These are phyloP conservation scores for Fusarium sublunatum DNA, from an alignment of 2,329 filamentous ascomycete species.

Conservation along the genomic window DNA sequence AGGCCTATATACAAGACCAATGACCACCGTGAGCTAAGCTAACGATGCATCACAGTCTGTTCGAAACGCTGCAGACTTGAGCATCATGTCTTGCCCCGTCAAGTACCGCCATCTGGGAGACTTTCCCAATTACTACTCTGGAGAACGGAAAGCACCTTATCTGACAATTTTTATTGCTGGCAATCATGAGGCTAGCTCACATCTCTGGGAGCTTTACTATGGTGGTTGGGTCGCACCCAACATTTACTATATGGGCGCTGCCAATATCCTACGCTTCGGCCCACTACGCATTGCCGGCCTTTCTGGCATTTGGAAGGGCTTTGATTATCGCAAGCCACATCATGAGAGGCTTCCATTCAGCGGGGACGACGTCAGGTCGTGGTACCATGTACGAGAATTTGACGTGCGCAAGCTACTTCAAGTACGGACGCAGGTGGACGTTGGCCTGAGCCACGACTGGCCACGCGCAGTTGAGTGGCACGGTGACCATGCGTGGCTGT, in stretches of 20 bases:
- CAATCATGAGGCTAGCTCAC: slow-evolving; percentile 93
- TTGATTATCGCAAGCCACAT: slow-evolving; percentile 86
- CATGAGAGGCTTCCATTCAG: slow-evolving; percentile 89
- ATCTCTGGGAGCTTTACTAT: slow-evolving; percentile 93
- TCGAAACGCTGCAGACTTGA: slow-evolving; percentile 88
- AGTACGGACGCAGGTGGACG: slow-evolving; percentile 86
- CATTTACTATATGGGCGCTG: slow-evolving; percentile 96
- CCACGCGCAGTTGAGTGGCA: slow-evolving; percentile 83
- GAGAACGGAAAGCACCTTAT: slow-evolving; percentile 80
- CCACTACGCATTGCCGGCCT: slow-evolving; percentile 88
- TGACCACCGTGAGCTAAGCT: not conserved
- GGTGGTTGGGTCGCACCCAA: slow-evolving; percentile 97
- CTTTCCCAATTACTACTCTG: slow-evolving; percentile 94
- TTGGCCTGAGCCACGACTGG: slow-evolving; percentile 97
- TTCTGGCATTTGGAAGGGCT: slow-evolving; percentile 94
- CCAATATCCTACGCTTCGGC: slow-evolving; percentile 86
- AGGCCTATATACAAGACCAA: not conserved
- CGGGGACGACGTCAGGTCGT: slow-evolving; percentile 77
- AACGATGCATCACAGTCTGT: slow-evolving; percentile 68
- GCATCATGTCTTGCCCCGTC: slow-evolving; percentile 86
- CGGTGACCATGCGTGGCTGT: slow-evolving; percentile 76
- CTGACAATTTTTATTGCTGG: slow-evolving; percentile 93
- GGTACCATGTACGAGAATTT: slow-evolving; percentile 90
- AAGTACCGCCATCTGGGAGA: slow-evolving; percentile 92
- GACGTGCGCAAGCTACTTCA: slow-evolving; percentile 92